Evolutionary conservation across 2,329 filamentous ascomycete genomes (phyloP), one percentile per base, ranked within the genome.

Genomic region (Colletotrichum higginsianum): DNA sequence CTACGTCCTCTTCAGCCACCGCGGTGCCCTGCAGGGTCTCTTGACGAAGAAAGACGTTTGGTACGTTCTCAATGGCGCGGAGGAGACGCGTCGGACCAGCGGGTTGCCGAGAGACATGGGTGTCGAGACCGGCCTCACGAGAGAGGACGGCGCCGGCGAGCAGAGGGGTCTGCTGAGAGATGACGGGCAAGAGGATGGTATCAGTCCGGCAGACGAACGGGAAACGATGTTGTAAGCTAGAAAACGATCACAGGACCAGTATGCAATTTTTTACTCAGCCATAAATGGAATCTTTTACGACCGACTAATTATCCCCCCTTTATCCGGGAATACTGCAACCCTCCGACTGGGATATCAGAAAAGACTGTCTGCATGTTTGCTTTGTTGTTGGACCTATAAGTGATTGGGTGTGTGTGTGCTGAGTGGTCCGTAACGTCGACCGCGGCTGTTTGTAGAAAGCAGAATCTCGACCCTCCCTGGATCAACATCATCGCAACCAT

Each of bases 41-140:
- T 84, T 98, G 75, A 99, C 96, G 23, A 98, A 98, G 86, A 99
- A 99, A 85, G 96, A 99, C 82, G 92, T 97, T 44, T 98, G 95
- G 94, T 95, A 94, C 80, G 91, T 98, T 49, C 86, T 98, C 56
- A 94, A 98, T 79, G 94, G 92, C 52, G 91, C 90, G 12, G 91
- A 92, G 74, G 89, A 91, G 79, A 88, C 88, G 66, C 83, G 87
- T 35, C 83, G 85, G 23, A 84, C 81, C 5, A 78, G 77, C 63
- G 79, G 77, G 9, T 49, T 78, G n/a, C 75, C 60, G 12, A 66
- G 68, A 75, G 76, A 18, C 74, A 77, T 73, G 40, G 76, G 73
- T 4, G 77, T 80, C 9, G 78, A 79, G 65, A 81, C 78, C 16
- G 82, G 83, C 2, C 73, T 83, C 5, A 80, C 79, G 35, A 79